Conservation (phyloP, 768 basidiomycete genomes). For the Pholiota microspora region DNA sequence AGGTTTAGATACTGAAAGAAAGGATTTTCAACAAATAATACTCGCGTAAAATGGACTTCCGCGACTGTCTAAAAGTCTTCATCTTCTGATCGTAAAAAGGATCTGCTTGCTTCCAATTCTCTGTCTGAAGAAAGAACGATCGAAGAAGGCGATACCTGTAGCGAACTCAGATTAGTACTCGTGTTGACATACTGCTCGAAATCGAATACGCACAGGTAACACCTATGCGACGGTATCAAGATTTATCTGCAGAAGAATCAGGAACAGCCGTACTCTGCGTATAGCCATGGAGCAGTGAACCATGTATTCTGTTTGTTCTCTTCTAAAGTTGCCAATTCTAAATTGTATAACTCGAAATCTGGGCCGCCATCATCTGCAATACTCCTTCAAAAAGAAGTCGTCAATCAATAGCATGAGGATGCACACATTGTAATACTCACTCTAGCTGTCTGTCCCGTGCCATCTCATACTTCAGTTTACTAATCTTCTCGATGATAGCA, state of each 20-base stretch:
- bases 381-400: conserved; percentile 39
- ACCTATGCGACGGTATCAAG: conserved; percentile 39
- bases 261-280: conserved; percentile 69
- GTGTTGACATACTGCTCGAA: no score
- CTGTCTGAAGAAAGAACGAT: conserved; percentile 64
- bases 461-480: conserved; percentile 88
- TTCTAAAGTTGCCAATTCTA: conserved; percentile 55
- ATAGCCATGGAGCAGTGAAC: conserved; percentile 96
- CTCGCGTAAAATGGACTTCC: conserved; percentile 75
- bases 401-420: neutral
- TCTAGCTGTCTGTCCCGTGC: conserved; percentile 66
- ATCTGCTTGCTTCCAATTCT: conserved; percentile 74
- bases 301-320: conserved; percentile 61
- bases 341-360: conserved; percentile 74
- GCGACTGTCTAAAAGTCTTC: conserved; percentile 78
- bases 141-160: conserved; percentile 81
- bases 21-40: conserved; percentile 2
- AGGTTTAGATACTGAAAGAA: neutral
- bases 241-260: neutral
- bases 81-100: conserved; percentile 82
- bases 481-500: conserved; percentile 67
- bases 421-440: conserved; percentile 37
- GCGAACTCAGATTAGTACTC: neutral
- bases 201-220: conserved; percentile 58
- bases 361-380: conserved; percentile 77